Evolutionary conservation across 371 early-diverging fungal genomes (phyloP), one percentile per base, ranked within the genome.

Genomic region (Circinella umbellata): DNA sequence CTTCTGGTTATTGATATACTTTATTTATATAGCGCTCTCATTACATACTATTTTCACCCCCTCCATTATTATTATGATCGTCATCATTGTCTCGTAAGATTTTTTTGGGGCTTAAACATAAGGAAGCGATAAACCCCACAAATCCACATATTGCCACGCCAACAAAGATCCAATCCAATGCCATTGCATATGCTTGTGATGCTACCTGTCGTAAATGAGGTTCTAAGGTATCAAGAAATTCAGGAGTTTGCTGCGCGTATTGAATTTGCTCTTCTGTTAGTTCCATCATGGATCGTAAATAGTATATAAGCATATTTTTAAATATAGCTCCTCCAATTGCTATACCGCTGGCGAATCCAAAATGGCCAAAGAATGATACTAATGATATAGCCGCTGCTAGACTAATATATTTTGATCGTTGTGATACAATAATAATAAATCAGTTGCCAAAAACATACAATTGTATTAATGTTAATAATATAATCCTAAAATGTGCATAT

Each of bases 291-390:
- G 34, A n/a, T n/a, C 37, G 63, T 18, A 69, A n/a, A 37, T 63
- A 63, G 34, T 63, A 18, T 9, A n/a, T 61, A 72, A 88, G 53
- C 20, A 55, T 61, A 71, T 89, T 87, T 69, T 81, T 82, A 74
- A 86, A 84, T 35, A 87, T 73, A 18, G 88, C 76, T 3, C 86
- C 87, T 17, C 78, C 71, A 4, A 90, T 72, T 18, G 93, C 91
- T 61, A 93, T 80, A 10, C 92, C 92, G 51, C 90, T 69, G 8
- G 88, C 84, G 57, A 91, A 89, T 46, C 94, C 93, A 62, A 92
- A 82, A 6, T 89, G 83, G 46, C 89, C 87, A 71, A 78, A 80
- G 69, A 89, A 89, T 66, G 84, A 82, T 13, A 80, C 68, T 63
- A 86, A 69, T 1, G 88, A 73, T 27, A 90, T 86, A 60, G 79